A percentile compares a stretch with the other conserved stretches of the same genome.
Conservation (phyloP, 768 basidiomycete species). For the Boletus bicolor region DNA sequence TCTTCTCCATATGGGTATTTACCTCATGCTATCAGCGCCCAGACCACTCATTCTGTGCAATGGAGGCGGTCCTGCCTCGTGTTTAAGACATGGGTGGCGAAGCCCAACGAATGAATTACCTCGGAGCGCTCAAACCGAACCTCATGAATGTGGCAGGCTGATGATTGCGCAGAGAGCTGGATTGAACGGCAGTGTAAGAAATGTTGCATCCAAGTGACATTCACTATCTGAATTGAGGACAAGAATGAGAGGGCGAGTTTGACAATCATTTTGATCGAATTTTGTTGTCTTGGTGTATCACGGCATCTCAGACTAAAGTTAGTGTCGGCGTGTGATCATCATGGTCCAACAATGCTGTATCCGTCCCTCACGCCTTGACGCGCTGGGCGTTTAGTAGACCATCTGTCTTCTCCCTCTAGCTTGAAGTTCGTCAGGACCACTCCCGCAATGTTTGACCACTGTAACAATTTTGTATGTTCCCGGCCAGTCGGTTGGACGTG, state of each 20-base stretch:
- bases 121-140: too few species aligned
- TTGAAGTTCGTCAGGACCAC: not conserved
- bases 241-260: not conserved
- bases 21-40: not conserved
- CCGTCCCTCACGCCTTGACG: not conserved
- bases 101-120: not conserved
- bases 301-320: not conserved
- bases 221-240: not conserved
- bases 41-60: not conserved
- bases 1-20: not conserved
- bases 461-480: conserved; percentile 1
- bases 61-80: not conserved
- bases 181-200: not conserved
- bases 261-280: not conserved
- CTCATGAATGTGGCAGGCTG: not conserved
- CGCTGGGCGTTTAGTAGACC: not conserved
- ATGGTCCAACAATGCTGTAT: conserved; percentile 8
- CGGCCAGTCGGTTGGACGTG: too few species aligned
- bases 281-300: not conserved
- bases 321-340: not conserved
- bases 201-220: not conserved
- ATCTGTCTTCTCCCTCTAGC: not conserved
- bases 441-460: not conserved
- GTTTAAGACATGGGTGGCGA: not conserved
- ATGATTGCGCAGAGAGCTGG: not conserved